Evolutionary conservation across 208 protist species (phyloP).

Genomic region (Trypanosoma mega): DNA sequence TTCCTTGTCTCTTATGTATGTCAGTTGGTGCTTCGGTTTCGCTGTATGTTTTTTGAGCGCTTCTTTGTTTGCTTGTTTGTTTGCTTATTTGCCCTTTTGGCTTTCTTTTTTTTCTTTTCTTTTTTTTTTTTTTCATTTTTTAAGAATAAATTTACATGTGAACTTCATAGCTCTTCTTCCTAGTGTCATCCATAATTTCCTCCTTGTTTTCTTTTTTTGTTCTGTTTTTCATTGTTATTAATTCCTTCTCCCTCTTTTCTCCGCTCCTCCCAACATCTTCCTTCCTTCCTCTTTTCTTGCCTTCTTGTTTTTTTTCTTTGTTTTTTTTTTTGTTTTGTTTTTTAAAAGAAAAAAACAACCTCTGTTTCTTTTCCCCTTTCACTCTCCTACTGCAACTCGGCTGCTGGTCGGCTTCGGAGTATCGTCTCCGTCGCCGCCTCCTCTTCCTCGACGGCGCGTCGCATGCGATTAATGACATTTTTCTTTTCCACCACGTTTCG

Average conservation of each 20-base stretch:
- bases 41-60: no score
- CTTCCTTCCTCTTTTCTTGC: slow-evolving; percentile 9
- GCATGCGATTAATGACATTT: slow-evolving; percentile 56
- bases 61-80: no score
- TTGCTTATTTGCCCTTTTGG: no score
- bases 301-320: neutral
- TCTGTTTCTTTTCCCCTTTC: neutral
- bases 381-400: neutral
- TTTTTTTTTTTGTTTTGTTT: neutral
- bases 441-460: slow-evolving; percentile 59
- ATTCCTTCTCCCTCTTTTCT: slow-evolving; percentile 1
- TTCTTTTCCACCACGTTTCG: slow-evolving; percentile 63
- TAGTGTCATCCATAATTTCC: neutral
- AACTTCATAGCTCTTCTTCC: neutral
- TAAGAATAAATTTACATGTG: neutral
- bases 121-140: slow-evolving; percentile 5
- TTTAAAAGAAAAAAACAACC: no score
- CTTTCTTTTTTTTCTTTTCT: neutral
- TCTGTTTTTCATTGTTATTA: slow-evolving; percentile 11
- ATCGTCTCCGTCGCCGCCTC: slow-evolving; percentile 49
- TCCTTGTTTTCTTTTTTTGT: neutral
- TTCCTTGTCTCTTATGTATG: no score
- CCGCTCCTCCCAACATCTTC: neutral
- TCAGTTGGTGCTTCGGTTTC: no score
- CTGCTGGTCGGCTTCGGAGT: slow-evolving; percentile 19